phyloP scores from a whole-genome alignment of 257 asterid genomes.

The Solanum infundibuliforme region DNA sequence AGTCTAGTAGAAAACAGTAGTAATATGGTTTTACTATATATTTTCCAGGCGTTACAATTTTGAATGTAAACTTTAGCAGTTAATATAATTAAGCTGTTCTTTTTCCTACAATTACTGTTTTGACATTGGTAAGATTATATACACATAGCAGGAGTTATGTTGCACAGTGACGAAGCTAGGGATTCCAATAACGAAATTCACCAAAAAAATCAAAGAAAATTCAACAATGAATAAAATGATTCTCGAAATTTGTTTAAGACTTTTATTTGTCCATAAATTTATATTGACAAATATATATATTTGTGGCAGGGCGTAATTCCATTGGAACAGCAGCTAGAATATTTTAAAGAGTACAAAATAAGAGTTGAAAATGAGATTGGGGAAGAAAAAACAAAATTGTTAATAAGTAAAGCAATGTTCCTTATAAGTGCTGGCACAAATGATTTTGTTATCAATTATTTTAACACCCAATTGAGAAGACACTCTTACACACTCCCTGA shows the following conservation, averaged over 20 bases:
- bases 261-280: not conserved
- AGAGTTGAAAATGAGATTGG: constrained; percentile 39
- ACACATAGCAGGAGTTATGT: not conserved
- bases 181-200: no score
- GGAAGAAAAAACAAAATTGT: constrained; percentile 10
- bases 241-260: not conserved
- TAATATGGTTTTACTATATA: not conserved
- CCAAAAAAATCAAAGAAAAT: no score
- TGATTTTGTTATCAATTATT: constrained; percentile 44
- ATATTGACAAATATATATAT: not conserved
- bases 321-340: constrained; percentile 28
- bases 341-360: constrained; percentile 39
- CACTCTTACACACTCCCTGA: not conserved
- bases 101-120: not conserved
- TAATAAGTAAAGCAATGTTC: constrained; percentile 28
- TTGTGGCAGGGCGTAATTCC: constrained; percentile 37
- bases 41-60: not conserved
- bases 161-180: no score
- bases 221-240: not conserved
- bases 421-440: constrained; percentile 57
- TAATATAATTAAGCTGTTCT: not conserved
- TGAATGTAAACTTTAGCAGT: not conserved
- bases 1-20: not conserved
- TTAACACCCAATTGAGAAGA: constrained; percentile 23
- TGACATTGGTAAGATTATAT: not conserved